Base-by-base conservation (phyloP, 2,329 filamentous ascomycete genomes). In the Cordyceps pruinosa region DNA sequence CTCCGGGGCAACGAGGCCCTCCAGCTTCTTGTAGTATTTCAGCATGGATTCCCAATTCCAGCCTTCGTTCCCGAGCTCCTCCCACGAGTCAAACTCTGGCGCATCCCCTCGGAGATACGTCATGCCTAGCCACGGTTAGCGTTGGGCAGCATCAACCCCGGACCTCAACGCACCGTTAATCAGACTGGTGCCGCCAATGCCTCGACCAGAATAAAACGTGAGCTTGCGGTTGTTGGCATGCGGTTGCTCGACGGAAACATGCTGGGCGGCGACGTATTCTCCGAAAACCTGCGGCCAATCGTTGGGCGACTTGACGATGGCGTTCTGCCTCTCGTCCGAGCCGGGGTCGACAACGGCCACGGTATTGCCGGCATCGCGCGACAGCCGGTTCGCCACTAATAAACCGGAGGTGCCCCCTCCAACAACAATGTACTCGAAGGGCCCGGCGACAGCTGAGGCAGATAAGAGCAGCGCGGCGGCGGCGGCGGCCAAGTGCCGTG, bases 341-440 rank as follows among this genome's bases (percentile, higher is more conserved):
- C 73, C 73, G 0, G 70, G 66, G 54, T 75, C 73, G 32, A 75
- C 66, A 28, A 75, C 65, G 1, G 66, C 66, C 3, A 75, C 69
- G 4, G 62, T 65, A 10, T 68, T 57, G n/a, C 30, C 44, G 5
- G 25, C 8, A 28, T 58, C 45, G 23, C 39, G 42, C 19, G 57
- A 62, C 19, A 70, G 64, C 15, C 66, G 79, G 68, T 85, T 82
- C 1, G 84, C 83, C 41, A 86, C 77, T 50, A 74, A 72, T 37
- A 86, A 78, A 53, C 84, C 84, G 50, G 78, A 82, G 6, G 83
- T 80, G 60, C 84, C 84, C n/a, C 73, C 79, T 4, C 84, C 84
- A 30, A 85, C 77, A 32, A 87, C 74, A 53, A 87, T 82, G 69
- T 86, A 87, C 66, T 87, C 84, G 62, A 56, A 45, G 10, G 48